Conservation (phyloP, 140 eudicot genomes). For the Bidens hawaiensis region DNA sequence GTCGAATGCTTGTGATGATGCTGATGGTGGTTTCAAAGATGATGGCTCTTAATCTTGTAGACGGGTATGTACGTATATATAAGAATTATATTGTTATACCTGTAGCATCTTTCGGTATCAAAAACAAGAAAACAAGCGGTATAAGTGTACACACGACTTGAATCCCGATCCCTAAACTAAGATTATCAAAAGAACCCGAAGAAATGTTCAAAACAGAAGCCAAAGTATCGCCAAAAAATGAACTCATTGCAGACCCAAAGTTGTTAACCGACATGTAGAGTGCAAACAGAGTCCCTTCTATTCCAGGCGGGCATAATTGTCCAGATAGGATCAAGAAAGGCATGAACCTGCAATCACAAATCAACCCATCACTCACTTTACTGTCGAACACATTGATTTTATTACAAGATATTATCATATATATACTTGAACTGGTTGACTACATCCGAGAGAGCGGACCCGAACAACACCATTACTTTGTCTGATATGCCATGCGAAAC, state of each 20-base stretch:
- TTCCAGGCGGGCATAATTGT: conserved; percentile 95
- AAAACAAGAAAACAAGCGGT: conserved; percentile 66
- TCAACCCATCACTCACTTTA: not conserved
- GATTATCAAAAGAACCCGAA: conserved; percentile 67
- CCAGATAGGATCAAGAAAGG: conserved; percentile 94
- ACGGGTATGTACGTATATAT: conserved; percentile 1
- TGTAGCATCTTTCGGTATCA: conserved; percentile 93
- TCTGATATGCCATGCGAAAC: conserved; percentile 65
- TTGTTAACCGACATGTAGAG: too few relatives aligned
- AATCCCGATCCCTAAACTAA: conserved; percentile 50
- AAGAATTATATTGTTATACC: conserved; percentile 56
- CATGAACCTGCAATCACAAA: conserved; percentile 72
- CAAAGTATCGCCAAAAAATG: not conserved
- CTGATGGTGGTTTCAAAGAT: not conserved
- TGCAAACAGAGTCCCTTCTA: conserved; percentile 70
- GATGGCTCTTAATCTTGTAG: conserved; percentile 1
- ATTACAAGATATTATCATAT: not conserved
- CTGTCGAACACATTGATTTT: not conserved
- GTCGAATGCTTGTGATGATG: too few relatives aligned
- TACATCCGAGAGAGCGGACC: conserved; percentile 84
- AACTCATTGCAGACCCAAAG: too few relatives aligned
- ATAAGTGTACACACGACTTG: conserved; percentile 73
- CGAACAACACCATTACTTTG: conserved; percentile 65
- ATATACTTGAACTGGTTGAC: conserved; percentile 81
- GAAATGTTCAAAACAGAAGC: too few relatives aligned